Evolutionary conservation across 108 stramenopile genomes (phyloP).

Genomic region (Epithemia pelagica): DNA sequence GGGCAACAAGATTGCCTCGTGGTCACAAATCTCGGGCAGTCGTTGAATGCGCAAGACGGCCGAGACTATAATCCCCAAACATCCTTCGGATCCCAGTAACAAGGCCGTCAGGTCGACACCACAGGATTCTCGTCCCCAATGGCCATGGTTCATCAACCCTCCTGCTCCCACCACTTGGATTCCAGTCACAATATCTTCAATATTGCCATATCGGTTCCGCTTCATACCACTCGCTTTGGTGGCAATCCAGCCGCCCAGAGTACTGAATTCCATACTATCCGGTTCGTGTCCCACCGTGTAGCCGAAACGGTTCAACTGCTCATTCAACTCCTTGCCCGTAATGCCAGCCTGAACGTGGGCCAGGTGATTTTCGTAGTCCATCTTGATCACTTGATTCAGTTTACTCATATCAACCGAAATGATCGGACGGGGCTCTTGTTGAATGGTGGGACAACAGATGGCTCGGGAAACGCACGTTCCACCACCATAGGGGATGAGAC

Average conservation of each 20-base stretch:
- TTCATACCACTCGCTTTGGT: conserved; percentile 97
- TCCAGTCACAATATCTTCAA: conserved; percentile 90
- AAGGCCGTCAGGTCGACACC: conserved; percentile 73
- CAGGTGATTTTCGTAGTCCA: conserved; percentile 81
- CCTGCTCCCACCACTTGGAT: conserved; percentile 63
- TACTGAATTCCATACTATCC: conserved; percentile 93
- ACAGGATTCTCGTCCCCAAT: conserved; percentile 47
- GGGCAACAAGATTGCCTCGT: conserved; percentile 71
- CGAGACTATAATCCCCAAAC: conserved; percentile 83
- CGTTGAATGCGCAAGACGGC: conserved; percentile 85
- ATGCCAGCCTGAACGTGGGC: conserved; percentile 87
- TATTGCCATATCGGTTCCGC: conserved; percentile 91
- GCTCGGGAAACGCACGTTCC: conserved; percentile 86
- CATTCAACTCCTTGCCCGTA: conserved; percentile 63
- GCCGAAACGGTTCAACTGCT: conserved; percentile 60
- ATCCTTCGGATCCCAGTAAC: conserved; percentile 91
- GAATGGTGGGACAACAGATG: conserved; percentile 58
- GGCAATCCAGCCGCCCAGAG: conserved; percentile 95
- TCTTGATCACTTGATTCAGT: conserved; percentile 69
- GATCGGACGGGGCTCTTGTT: conserved; percentile 73
- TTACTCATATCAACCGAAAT: conserved; percentile 86
- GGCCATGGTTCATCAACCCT: conserved; percentile 45
- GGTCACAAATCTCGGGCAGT: conserved; percentile 49
- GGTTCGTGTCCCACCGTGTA: conserved; percentile 94
- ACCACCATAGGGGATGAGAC: conserved; percentile 92